Conservation (phyloP, 73 alveolate species). For the Uronychia binucleata region DNA sequence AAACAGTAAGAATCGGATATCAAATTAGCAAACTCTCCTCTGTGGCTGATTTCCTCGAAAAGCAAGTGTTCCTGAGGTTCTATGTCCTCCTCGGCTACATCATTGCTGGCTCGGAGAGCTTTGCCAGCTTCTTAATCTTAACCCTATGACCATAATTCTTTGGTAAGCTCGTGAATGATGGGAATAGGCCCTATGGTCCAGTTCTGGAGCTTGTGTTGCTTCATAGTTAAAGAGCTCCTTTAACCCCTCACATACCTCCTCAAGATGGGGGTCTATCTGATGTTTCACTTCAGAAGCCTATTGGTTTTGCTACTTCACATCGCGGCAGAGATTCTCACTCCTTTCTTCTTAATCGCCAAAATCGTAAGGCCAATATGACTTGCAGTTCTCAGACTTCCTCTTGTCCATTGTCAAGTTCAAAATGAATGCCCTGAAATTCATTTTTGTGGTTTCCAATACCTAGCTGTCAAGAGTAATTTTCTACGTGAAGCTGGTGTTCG, state of each 20-base stretch:
- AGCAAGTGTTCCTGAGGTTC: conserved; percentile 39
- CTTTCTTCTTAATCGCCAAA: too few relatives aligned
- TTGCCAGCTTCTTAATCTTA: background rate
- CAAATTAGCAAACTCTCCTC: too few relatives aligned
- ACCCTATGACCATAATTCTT: too few relatives aligned
- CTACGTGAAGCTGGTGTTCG: conserved; percentile 3
- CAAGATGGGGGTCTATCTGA: too few relatives aligned
- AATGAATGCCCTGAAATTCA: conserved; percentile 10
- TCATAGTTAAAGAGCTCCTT: background rate
- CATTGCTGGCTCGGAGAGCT: conserved; percentile 11
- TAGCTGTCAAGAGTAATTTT: background rate
- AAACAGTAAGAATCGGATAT: conserved; percentile 18
- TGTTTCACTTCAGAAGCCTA: too few relatives aligned
- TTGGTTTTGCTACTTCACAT: too few relatives aligned
- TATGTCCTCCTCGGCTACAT: conserved; percentile 41
- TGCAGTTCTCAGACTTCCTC: too few relatives aligned
- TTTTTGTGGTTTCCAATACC: background rate
- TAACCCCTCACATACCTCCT: background rate
- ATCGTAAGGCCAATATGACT: too few relatives aligned
- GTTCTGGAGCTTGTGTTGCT: background rate
- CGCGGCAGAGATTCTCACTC: too few relatives aligned
- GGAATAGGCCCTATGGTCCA: conserved; percentile 28
- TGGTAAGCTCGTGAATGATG: too few relatives aligned
- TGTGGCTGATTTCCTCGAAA: conserved; percentile 50
- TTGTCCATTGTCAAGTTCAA: too few relatives aligned